Conservation (phyloP, 2,329 filamentous ascomycete species). For the Aspergillus quadrilineatus region DNA sequence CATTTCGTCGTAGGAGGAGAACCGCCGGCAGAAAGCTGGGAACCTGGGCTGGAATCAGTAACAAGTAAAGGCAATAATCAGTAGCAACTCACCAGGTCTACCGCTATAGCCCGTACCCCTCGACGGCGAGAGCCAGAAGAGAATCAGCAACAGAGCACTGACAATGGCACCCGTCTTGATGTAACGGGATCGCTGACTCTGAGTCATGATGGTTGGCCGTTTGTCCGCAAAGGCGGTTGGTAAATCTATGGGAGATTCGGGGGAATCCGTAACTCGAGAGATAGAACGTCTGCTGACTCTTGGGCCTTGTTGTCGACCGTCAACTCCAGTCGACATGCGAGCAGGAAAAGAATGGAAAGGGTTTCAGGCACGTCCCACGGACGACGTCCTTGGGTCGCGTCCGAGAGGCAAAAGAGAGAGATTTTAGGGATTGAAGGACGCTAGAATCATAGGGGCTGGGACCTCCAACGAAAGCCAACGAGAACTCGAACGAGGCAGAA, state of each 20-base stretch:
- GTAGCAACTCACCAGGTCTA: constrained; percentile 24
- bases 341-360: constrained; percentile 26
- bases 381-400: constrained; percentile 14
- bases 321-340: constrained; percentile 58
- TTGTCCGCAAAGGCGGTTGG: constrained; percentile 43
- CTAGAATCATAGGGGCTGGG: constrained; percentile 31
- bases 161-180: constrained; percentile 63
- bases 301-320: constrained; percentile 48
- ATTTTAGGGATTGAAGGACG: constrained; percentile 26
- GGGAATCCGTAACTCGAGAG: constrained; percentile 47
- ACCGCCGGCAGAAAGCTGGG: constrained; percentile 24
- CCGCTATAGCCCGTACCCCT: constrained; percentile 27
- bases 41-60: constrained; percentile 21
- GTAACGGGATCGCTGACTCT: constrained; percentile 60
- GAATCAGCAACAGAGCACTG: constrained; percentile 57
- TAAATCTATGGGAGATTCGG: constrained; percentile 49
- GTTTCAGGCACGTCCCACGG: constrained; percentile 21
- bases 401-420: constrained; percentile 18
- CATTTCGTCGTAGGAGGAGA: constrained; percentile 69
- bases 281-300: constrained; percentile 54
- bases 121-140: constrained; percentile 54
- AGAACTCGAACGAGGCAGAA: constrained; percentile 17
- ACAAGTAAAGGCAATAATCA: not conserved
- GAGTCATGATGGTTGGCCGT: constrained; percentile 55
- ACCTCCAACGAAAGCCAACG: constrained; percentile 26